Conservation (phyloP, 2,329 filamentous ascomycete species). For the Trichoderma sp. region DNA sequence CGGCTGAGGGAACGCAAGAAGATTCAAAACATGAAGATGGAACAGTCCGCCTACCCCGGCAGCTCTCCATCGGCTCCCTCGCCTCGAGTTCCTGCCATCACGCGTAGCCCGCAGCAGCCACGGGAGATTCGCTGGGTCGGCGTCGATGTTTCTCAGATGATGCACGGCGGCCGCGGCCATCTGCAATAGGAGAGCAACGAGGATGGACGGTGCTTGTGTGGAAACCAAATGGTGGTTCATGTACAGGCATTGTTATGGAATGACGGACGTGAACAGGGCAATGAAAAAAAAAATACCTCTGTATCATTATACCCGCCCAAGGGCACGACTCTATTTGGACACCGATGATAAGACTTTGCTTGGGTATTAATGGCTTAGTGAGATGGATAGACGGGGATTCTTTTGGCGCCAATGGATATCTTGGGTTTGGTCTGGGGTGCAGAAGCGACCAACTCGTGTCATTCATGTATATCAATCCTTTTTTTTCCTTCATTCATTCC, state of each 20-base stretch:
- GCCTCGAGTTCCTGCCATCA: not conserved
- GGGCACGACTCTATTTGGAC: not conserved
- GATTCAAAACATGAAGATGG: conserved; percentile 30
- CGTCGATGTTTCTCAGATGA: conserved; percentile 24
- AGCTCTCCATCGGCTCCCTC: conserved; percentile 8
- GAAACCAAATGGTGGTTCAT: not conserved
- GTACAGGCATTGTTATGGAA: not conserved
- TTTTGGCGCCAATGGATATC: not conserved
- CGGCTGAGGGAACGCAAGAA: conserved; percentile 41
- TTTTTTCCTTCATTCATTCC: too few relatives aligned
- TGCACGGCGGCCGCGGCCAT: conserved; percentile 18
- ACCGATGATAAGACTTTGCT: not conserved
- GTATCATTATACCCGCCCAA: conserved; percentile 18
- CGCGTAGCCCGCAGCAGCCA: conserved; percentile 21
- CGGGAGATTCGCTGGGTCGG: conserved; percentile 23
- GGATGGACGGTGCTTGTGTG: not conserved
- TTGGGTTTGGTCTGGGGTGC: not conserved
- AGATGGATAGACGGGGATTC: not conserved
- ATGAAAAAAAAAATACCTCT: conserved; percentile 7
- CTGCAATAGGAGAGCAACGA: conserved; percentile 3
- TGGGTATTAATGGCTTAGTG: not conserved
- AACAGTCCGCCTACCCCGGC: conserved; percentile 30
- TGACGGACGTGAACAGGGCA: conserved; percentile 4
- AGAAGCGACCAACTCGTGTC: too few relatives aligned
- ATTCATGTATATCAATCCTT: not conserved